Evolutionary conservation across 1,139 yeast species (phyloP).

Genomic region (Kodamaea plutei): DNA sequence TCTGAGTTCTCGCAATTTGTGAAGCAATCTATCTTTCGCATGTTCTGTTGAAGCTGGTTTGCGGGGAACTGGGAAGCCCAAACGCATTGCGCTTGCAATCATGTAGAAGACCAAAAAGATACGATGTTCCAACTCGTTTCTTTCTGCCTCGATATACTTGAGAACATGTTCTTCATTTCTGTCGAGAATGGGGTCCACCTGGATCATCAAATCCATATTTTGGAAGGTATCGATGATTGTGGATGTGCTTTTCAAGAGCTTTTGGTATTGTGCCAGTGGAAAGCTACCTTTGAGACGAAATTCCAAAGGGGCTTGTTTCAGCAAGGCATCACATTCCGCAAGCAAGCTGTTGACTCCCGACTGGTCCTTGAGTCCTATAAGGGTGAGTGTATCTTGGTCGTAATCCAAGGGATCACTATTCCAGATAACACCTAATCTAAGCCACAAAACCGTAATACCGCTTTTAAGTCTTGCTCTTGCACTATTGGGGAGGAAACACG

Average conservation of each 20-base stretch:
- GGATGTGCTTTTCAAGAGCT: constrained; percentile 54
- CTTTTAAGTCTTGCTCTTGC: constrained; percentile 66
- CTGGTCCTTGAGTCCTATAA: constrained; percentile 53
- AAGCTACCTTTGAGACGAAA: constrained; percentile 71
- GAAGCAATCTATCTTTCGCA: constrained; percentile 66
- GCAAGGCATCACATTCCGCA: constrained; percentile 54
- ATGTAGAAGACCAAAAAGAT: constrained; percentile 72
- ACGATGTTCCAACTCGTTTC: constrained; percentile 66
- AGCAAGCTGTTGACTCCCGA: constrained; percentile 54
- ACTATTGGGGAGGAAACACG: constrained; percentile 66
- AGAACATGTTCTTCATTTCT: constrained; percentile 55
- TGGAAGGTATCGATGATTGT: constrained; percentile 71
- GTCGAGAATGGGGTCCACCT: constrained; percentile 55
- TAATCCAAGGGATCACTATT: constrained; percentile 53
- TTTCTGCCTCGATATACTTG: constrained; percentile 51
- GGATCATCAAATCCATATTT: constrained; percentile 64
- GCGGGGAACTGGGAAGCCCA: constrained; percentile 74
- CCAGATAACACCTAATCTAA: constrained; percentile 81
- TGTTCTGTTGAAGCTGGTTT: constrained; percentile 77
- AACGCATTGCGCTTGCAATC: constrained; percentile 70
- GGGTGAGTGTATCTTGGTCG: constrained; percentile 15
- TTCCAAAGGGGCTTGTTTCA: constrained; percentile 75
- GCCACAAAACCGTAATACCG: constrained; percentile 68
- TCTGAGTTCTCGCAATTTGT: constrained; percentile 51
- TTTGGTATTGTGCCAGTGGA: constrained; percentile 50